phyloP scores from a whole-genome alignment of 371 early-diverging fungal species.

The Entomophthora muscae region DNA sequence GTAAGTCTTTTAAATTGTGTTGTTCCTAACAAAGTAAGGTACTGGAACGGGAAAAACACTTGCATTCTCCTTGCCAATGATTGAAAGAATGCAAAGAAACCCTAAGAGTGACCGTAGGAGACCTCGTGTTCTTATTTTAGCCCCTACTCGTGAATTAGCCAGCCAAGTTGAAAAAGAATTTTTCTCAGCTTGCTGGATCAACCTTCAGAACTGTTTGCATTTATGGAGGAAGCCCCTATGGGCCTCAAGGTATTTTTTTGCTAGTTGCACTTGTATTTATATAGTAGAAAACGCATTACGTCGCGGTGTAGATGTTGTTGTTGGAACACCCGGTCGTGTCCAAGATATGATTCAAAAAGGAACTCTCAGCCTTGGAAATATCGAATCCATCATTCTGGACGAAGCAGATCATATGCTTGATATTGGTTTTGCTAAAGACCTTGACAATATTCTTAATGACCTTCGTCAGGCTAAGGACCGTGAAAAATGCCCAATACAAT shows the following conservation, averaged over 20 bases:
- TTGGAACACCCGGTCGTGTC: slow-evolving; percentile 96
- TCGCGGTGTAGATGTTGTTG: slow-evolving; percentile 83
- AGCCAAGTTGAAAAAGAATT: slow-evolving; percentile 71
- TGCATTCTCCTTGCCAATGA: slow-evolving; percentile 77
- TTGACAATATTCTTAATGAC: slow-evolving; percentile 66
- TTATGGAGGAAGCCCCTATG: slow-evolving; percentile 68
- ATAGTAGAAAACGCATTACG: slow-evolving; percentile 35
- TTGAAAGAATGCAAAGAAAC: slow-evolving; percentile 29
- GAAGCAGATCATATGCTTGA: slow-evolving; percentile 96
- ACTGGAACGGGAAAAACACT: slow-evolving; percentile 95
- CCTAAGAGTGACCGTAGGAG: slow-evolving; percentile 39
- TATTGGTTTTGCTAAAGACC: slow-evolving; percentile 87
- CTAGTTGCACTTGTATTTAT: too few species aligned
- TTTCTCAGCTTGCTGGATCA: slow-evolving; percentile 36
- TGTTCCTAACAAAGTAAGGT: not conserved
- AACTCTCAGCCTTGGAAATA: slow-evolving; percentile 45
- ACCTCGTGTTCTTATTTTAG: slow-evolving; percentile 70
- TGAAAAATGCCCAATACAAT: slow-evolving; percentile 17
- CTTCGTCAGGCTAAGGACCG: slow-evolving; percentile 39
- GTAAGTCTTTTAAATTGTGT: slow-evolving; percentile 13
- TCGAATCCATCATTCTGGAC: slow-evolving; percentile 73
- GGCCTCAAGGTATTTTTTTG: slow-evolving; percentile 48
- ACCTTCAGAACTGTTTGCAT: slow-evolving; percentile 20
- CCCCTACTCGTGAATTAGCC: slow-evolving; percentile 95
- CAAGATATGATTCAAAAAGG: slow-evolving; percentile 86